Evolutionary conservation across 2,329 filamentous ascomycete species (phyloP), one percentile per base, ranked within the genome.

Genomic region (Claviceps purpurea): DNA sequence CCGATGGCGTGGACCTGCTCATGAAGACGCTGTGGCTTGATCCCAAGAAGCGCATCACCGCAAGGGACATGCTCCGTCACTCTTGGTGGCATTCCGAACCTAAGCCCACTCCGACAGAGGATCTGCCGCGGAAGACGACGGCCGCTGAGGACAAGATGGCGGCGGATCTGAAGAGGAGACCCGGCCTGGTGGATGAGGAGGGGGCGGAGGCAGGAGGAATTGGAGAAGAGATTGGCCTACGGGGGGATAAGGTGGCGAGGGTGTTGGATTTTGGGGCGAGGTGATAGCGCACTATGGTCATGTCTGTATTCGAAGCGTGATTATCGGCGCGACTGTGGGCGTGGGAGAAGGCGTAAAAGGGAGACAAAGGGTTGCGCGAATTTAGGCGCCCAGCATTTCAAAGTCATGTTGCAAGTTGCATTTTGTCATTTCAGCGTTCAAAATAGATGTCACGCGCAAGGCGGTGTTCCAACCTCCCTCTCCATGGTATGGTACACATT

Each of bases 41-140:
- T 68, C 93, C 93, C n/a, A 79, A 82, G 62, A 89, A 85, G 67
- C 77, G 93, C 54, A 84, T 88, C 60, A 88, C 83, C 0, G 88
- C 90, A 0, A 74, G 78, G 39, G 79, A 87, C 56, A 84, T 93
- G 65, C 75, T 98, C 52, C 75, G 82, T 64, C 90, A 97, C 65
- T 72, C 77, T 47, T 98, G 88, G 83, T 98, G 91, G 89, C 79
- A 79, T 42, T 79, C 78, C 24, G 85, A 93, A 39, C 93, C 93
- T 0, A 81, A 82, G 59, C 91, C 93, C 2, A 95, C 89, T 2
- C 78, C 77, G 55, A 89, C 89, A 61, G 79, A 87, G 62, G 82
- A 93, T 61, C 72, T 98, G 50, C 93, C 93, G 1, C 79, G 77
- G 57, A 93, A 91, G 65, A 55, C 54, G 47, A 41, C 34, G 30